Evolutionary conservation across 345 rosid species (phyloP), one percentile per base, ranked within the genome.

Genomic region (Viola odorata): DNA sequence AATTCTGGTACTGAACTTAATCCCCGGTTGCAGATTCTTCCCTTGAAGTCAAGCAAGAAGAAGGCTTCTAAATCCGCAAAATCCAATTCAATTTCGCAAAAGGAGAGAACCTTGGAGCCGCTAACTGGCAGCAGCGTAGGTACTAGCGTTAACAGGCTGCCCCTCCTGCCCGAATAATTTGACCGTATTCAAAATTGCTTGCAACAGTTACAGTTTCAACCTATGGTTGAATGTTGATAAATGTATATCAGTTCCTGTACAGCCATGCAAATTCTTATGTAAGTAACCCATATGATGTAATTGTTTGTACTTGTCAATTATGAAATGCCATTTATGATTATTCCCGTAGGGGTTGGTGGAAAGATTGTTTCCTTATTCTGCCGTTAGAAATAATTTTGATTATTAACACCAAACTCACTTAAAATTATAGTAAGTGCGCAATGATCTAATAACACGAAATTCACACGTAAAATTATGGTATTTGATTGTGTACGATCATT

Each of bases 11-110:
- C 91, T 17, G 85, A 85, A 55, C 83, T 66, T 52, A 84, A 80
- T 48, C 96, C 98, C 2, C 83, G 96, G 51, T 69, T 92, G 84
- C 96, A 92, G 76, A 89, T 92, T 64, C 94, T 92, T 73, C 98
- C 98, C 23, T 74, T 64, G 55, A 75, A 81, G 68, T 64, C 79
- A 69, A 71, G 64, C 71, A 87, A 84, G 66, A 87, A 78, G 57
- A 60, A 57, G 23, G 58, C 74, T 54, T 73, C 79, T 1, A 77
- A 75, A 55, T 41, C 79, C 52, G 50, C 49, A 4, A 76, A 76
- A 65, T 76, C 80, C 16, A 40, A 60, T 62, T 50, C 76, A 16
- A 44, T 65, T n/a, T 55, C 37, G 52, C 65, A 45, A 10, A 64
- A 68, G 40, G 74, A 57, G 45, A 58, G 53, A 0, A 58, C 61